Evolutionary conservation across 768 basidiomycete species (phyloP).

Genomic region (Mycena rebaudengoi): DNA sequence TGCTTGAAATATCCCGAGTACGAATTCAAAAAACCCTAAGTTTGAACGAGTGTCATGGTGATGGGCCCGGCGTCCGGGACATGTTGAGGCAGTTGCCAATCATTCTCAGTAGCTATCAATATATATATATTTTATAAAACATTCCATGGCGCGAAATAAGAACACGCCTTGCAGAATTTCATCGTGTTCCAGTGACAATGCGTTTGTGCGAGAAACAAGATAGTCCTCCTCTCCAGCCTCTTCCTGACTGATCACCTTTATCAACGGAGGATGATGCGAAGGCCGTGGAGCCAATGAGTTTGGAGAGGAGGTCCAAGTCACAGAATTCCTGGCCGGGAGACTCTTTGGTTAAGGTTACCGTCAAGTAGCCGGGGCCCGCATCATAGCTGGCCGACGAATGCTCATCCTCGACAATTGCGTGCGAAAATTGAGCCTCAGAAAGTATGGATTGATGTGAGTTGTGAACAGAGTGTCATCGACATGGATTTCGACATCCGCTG

Average conservation of each 20-base stretch:
- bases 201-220: constrained; percentile 51
- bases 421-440: constrained; percentile 81
- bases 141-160: not conserved
- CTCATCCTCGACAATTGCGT: constrained; percentile 73
- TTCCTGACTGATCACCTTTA: constrained; percentile 66
- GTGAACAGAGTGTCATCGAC: constrained; percentile 76
- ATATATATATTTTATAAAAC: constrained; percentile 7
- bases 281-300: constrained; percentile 76
- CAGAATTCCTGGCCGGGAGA: constrained; percentile 70
- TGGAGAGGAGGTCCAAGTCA: constrained; percentile 82
- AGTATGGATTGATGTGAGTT: constrained; percentile 86
- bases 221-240: constrained; percentile 45
- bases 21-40: constrained; percentile 81
- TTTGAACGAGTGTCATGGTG: constrained; percentile 52
- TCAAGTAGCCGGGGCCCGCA: constrained; percentile 79
- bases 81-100: constrained; percentile 81
- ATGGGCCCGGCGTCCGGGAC: constrained; percentile 52
- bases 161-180: constrained; percentile 65
- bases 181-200: constrained; percentile 62
- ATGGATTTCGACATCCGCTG: constrained; percentile 82
- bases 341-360: constrained; percentile 76
- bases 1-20: constrained; percentile 81
- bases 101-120: constrained; percentile 72
- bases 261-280: constrained; percentile 44
- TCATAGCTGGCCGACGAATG: constrained; percentile 78